Percentiles rank a stretch among this genome's conserved stretches.
Conservation (phyloP, 2,329 filamentous ascomycete species). For the Thielaviopsis populi region DNA sequence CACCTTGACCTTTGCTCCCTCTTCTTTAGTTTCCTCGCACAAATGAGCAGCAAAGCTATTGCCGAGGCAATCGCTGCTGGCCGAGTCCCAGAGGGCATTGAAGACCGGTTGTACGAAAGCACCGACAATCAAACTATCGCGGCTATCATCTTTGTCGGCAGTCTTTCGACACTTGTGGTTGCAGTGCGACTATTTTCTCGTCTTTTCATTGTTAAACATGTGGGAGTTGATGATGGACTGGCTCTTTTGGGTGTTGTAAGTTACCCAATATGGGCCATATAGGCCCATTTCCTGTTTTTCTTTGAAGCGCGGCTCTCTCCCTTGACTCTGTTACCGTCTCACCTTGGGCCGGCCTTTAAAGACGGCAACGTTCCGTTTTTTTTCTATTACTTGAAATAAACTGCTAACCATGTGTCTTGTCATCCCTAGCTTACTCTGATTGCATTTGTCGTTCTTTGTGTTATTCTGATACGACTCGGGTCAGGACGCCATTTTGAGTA, state of each 20-base stretch:
- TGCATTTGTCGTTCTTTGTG: conserved; percentile 29
- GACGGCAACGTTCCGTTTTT: background rate
- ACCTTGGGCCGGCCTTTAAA: background rate
- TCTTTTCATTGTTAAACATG: conserved; percentile 24
- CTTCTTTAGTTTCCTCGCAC: background rate
- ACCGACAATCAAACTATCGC: conserved; percentile 27
- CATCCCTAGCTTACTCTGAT: conserved; percentile 25
- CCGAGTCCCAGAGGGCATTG: conserved; percentile 25
- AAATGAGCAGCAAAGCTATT: conserved; percentile 16
- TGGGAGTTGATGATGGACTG: conserved; percentile 28
- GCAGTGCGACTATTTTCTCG: conserved; percentile 25
- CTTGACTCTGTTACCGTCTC: background rate
- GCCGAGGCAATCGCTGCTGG: conserved; percentile 25
- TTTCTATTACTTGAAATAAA: background rate
- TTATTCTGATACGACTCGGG: conserved; percentile 32
- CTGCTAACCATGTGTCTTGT: background rate
- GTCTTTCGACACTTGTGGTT: conserved; percentile 25
- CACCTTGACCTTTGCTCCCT: background rate
- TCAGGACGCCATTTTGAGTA: conserved; percentile 33
- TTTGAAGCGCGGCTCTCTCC: no score
- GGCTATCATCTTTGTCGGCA: conserved; percentile 27
- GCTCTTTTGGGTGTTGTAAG: conserved; percentile 26
- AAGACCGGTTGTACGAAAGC: conserved; percentile 25
- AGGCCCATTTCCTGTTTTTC: background rate
- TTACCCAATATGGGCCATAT: background rate